Evolutionary conservation across 2,329 filamentous ascomycete species (phyloP).

Genomic region (Myriosclerotinia duriaeana): DNA sequence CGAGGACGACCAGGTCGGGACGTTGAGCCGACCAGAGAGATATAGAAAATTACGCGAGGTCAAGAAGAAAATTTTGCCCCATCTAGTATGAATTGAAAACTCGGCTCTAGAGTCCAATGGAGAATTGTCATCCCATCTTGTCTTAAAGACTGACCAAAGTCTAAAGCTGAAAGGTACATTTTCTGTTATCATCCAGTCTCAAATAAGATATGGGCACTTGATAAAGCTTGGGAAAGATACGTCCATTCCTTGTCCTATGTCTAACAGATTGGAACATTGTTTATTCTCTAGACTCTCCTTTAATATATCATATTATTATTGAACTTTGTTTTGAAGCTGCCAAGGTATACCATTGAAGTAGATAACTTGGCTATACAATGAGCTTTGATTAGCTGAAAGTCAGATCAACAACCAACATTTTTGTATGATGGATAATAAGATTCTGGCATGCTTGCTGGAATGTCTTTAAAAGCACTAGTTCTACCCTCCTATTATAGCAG

Average conservation of each 20-base stretch:
- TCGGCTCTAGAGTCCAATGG: slow-evolving; percentile 6
- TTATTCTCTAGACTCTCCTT: too few species aligned
- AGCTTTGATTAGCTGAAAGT: background rate
- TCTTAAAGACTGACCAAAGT: background rate
- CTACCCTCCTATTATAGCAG: background rate
- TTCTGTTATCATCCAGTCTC: background rate
- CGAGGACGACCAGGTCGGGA: background rate
- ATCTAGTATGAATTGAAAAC: background rate
- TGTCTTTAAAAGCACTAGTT: too few species aligned
- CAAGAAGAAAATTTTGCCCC: background rate
- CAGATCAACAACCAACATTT: background rate
- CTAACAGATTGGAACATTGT: background rate
- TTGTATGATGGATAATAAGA: accelerated
- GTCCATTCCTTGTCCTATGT: too few species aligned
- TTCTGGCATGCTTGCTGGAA: background rate
- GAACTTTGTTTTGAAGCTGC: background rate
- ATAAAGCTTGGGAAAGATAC: background rate
- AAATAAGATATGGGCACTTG: background rate
- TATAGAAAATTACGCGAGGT: background rate
- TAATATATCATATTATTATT: background rate
- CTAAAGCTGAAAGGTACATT: background rate
- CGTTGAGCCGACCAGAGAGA: background rate
- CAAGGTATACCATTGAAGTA: background rate
- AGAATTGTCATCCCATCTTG: background rate
- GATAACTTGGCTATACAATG: too few species aligned